Evolutionary conservation across 768 basidiomycete species (phyloP), one percentile per base, ranked within the genome.

Genomic region (Suillus ampliporus): DNA sequence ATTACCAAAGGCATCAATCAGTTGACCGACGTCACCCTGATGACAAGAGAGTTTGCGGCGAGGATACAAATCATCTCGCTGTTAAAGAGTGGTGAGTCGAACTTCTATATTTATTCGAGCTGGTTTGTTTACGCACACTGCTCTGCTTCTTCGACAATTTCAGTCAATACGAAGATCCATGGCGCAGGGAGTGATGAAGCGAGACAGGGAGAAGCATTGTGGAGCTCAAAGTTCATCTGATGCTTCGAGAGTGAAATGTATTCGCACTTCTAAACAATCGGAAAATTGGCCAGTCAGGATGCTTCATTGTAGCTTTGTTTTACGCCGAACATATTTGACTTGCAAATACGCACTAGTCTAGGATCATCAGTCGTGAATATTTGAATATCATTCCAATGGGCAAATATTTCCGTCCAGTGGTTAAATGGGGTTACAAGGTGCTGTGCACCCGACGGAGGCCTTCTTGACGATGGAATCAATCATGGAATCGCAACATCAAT

Each of bases 11-110:
- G 84, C 13, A 77, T 84, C 65, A 83, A 82, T 71, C 80, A 84
- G 64, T 72, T 80, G 67, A 80, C 82, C 34, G 80, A 85, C 60
- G 78, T 81, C 65, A 70, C 77, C 31, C 76, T 85, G 66, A 79
- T 85, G 79, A 84, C 84, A 59, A 81, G 77, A 66, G 82, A 84
- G 58, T 85, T 85, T 69, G 82, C 83, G 13, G 74, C 83, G 40
- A 81, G 79, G 68, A 84, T 85, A 68, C 83, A 84, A 57, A 83
- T 84, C 57, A 83, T 86, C 50, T 82, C 84, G 5, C 77, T 78
- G 44, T 73, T 84, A 65, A 86, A 86, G 69, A 78, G 77, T 41
- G 79, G 84, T 84, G 65, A 74, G 83, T 67, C 41, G 43, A 10
- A 60, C 54, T 28, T 63, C 23, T 56, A 17, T 13, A 26, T 54